Percentiles rank a stretch among this genome's conserved stretches.
These are phyloP conservation scores for Ceratocystis ficicola DNA, from an alignment of 2,329 filamentous ascomycete species.

Conservation along the genomic window DNA sequence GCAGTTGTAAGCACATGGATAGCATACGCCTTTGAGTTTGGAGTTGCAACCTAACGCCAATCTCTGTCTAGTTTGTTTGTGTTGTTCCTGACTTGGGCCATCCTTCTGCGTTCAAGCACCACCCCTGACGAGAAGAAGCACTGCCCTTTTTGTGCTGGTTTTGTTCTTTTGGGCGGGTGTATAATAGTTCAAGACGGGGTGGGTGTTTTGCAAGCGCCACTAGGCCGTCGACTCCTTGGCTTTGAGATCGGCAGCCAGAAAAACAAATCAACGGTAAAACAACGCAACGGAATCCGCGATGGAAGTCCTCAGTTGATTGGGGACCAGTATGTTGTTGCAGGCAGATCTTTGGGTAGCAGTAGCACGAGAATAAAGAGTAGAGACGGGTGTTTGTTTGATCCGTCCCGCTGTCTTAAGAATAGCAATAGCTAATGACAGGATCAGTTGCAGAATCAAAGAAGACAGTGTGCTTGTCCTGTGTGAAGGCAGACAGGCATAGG, in stretches of 20 bases:
- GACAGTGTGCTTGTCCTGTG: not conserved
- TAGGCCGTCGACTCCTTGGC: not conserved
- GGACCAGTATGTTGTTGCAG: not conserved
- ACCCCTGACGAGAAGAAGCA: not conserved
- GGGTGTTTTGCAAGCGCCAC: not conserved
- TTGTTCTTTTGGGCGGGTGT: not conserved
- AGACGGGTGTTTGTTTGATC: constrained; percentile 4
- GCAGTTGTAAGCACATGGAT: not conserved
- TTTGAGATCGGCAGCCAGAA: not conserved
- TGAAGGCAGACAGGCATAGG: not conserved
- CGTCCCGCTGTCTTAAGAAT: constrained; percentile 3
- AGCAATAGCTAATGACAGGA: not conserved
- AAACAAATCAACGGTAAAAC: not conserved
- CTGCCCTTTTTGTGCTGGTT: not conserved
- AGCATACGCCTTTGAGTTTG: not conserved
- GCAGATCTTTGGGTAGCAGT: not conserved
- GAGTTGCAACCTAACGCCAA: not conserved
- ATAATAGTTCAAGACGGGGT: not conserved
- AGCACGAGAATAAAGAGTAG: not conserved
- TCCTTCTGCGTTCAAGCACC: not conserved
- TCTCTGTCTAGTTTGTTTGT: not conserved
- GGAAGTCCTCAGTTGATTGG: not conserved
- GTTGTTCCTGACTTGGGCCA: not conserved
- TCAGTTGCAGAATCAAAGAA: not conserved
- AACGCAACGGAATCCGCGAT: not conserved